Conservation (phyloP, 225 moss, liverwort and hornwort species). For the Bryoerythrophyllum caledonicum region DNA sequence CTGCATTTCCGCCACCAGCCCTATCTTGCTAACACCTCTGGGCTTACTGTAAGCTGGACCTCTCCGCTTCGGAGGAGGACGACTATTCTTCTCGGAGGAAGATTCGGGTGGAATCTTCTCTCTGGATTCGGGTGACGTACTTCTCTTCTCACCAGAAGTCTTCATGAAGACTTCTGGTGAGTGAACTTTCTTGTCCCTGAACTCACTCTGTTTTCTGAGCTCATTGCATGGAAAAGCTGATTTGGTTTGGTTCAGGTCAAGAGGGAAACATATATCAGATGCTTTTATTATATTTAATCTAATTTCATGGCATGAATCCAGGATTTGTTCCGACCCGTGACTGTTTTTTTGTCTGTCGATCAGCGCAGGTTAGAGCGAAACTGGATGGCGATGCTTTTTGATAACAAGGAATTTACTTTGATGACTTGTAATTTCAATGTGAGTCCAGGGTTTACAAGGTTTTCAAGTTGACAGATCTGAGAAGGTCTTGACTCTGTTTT, state of each 20-base stretch:
- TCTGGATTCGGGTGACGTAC: no score
- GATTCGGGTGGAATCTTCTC: no score
- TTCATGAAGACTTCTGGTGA: background rate
- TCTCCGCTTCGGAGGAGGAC: no score
- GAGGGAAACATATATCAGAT: background rate
- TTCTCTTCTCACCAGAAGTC: no score
- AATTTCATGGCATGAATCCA: background rate
- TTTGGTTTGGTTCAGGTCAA: background rate
- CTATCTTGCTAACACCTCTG: slow-evolving; percentile 8
- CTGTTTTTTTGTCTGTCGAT: no score
- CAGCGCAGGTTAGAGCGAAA: background rate
- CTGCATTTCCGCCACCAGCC: slow-evolving; percentile 15
- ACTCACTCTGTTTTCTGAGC: background rate
- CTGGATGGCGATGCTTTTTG: no score
- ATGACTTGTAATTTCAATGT: no score
- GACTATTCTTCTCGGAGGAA: no score
- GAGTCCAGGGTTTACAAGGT: background rate
- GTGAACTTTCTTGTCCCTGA: background rate
- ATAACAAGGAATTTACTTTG: no score
- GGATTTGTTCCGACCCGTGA: background rate
- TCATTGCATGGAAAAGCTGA: no score
- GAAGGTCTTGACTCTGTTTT: slow-evolving; percentile 37
- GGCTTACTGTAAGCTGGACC: background rate
- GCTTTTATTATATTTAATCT: background rate
- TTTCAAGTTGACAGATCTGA: slow-evolving; percentile 29